Evolutionary conservation across 352 stramenopile species (phyloP), one percentile per base, ranked within the genome.

Genomic region (Phytophthora cryptogea): DNA sequence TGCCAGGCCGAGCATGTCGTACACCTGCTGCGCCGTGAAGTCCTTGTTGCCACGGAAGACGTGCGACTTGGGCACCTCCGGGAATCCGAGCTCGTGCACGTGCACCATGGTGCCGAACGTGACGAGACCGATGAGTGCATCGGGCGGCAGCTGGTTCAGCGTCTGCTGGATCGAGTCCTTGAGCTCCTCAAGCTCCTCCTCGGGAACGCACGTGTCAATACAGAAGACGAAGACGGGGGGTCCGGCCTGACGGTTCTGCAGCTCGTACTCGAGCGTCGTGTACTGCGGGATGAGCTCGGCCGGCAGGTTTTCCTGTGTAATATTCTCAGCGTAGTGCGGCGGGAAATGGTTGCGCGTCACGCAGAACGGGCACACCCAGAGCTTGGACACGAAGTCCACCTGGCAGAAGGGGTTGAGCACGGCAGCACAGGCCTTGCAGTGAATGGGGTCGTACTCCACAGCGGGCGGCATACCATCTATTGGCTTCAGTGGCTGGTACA

Each of bases 321-420:
- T 99, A 71, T 98, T 98, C 66, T 99, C 94, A 2, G 92, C 86
- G 48, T 94, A 96, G 61, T 94, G 89, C 54, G 86, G 87, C 23
- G 88, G 98, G 72, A 99, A 99, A 59, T 99, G 96, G 89, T 99
- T 99, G 60, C 97, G 86, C 47, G 86, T 97, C 58, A 98, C 86
- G 77, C 98, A 99, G 75, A 99, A 99, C 16, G 97, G 97, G 73
- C 98, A 99, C 3, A 97, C 97, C 98, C 98, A 99, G 40, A 99
- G 83, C 79, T 99, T 99, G 52, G 90, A 98, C 14, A 97, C 83
- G 69, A 98, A 99, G 75, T 99, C 98, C 27, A 99, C 90, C 65
- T 99, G 96, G 70, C 95, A 99, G 78, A 97, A 99, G 10, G 97
- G 97, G 76, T 99, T 99, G 10, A 99, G 79, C 46, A 99, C 92